Evolutionary conservation across 345 rosid genomes (phyloP).

Genomic region (Trapa bicornis): DNA sequence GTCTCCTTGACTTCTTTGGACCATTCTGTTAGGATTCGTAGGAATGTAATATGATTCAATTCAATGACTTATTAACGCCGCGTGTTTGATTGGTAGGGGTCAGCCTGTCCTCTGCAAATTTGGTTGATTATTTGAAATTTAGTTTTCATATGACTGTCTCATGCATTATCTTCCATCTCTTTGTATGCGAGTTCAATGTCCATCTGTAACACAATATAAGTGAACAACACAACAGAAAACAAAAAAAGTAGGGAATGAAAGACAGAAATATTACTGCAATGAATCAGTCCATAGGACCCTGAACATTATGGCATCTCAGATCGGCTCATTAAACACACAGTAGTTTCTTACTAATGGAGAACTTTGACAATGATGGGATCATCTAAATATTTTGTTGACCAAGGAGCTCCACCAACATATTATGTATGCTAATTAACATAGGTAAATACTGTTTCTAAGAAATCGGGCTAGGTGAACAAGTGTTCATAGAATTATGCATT

Average conservation of each 20-base stretch:
- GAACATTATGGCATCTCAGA: too few species aligned
- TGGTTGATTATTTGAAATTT: too few species aligned
- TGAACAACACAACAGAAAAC: too few species aligned
- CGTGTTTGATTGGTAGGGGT: background rate
- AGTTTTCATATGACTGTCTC: background rate
- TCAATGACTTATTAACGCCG: background rate
- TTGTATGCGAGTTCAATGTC: too few species aligned
- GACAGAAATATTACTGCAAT: too few species aligned
- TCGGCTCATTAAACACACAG: too few species aligned
- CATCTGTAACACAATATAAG: too few species aligned
- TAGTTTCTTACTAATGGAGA: background rate
- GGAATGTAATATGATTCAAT: background rate
- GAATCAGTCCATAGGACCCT: too few species aligned
- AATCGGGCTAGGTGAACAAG: background rate
- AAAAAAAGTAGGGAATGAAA: too few species aligned
- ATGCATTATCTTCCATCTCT: background rate
- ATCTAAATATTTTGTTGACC: background rate
- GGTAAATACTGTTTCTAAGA: background rate
- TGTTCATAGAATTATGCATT: background rate
- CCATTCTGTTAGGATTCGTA: background rate
- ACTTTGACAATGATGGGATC: background rate
- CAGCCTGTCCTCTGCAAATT: background rate
- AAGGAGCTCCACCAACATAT: background rate
- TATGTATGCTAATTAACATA: too few species aligned
- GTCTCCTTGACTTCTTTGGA: background rate